Evolutionary conservation across 176 grass and related monocot species (phyloP).

Genomic region (Raddia guianensis): DNA sequence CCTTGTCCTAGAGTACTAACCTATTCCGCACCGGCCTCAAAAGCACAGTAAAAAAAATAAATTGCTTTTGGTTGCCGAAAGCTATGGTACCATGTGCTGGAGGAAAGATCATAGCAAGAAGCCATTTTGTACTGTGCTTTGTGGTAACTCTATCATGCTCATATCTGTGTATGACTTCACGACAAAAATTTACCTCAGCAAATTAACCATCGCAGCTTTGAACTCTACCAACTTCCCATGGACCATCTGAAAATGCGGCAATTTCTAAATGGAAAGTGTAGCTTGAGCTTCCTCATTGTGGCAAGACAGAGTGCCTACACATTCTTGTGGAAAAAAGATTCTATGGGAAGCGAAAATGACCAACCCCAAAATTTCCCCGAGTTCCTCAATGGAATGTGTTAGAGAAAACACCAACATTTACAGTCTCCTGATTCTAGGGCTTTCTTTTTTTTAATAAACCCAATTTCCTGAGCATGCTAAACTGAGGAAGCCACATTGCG

Average conservation of each 20-base stretch:
- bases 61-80: constrained; percentile 22
- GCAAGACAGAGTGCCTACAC: background rate
- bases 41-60: constrained; percentile 14
- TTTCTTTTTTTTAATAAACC: background rate
- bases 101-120: constrained; percentile 18
- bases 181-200: background rate
- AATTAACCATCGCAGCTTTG: background rate
- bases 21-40: background rate
- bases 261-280: background rate
- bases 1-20: background rate
- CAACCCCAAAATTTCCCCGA: background rate
- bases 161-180: background rate
- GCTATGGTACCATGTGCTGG: constrained; percentile 27
- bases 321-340: constrained; percentile 3
- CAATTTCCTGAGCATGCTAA: background rate
- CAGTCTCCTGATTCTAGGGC: background rate
- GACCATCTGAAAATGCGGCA: constrained; percentile 15
- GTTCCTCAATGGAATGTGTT: background rate
- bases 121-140: constrained; percentile 1
- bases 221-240: background rate
- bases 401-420: background rate
- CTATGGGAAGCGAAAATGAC: background rate
- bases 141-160: background rate
- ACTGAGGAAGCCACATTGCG: constrained; percentile 1
- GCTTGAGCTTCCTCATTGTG: background rate